phyloP scores from a whole-genome alignment of 2,329 filamentous ascomycete species.

The Neopestalotiopsis clavispora region DNA sequence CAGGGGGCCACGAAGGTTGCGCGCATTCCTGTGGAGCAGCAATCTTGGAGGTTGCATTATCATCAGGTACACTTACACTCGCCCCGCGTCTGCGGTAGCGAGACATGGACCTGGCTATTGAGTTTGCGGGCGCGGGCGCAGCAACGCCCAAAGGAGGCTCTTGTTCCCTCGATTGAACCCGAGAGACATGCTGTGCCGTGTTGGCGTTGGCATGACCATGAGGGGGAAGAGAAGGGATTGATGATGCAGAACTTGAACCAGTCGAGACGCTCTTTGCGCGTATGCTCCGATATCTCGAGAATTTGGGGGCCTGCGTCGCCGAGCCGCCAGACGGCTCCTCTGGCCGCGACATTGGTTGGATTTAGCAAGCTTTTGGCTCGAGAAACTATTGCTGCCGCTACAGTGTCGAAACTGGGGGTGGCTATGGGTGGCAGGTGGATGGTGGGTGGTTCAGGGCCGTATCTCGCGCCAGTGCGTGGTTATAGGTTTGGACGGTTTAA shows the following conservation, averaged over 20 bases:
- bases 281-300: conserved; percentile 40
- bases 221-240: conserved; percentile 6
- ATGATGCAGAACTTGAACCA: conserved; percentile 27
- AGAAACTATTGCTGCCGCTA: conserved; percentile 11
- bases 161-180: conserved; percentile 16
- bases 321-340: conserved; percentile 13
- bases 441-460: not conserved
- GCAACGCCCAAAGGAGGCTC: conserved; percentile 9
- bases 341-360: conserved; percentile 15
- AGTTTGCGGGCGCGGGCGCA: conserved; percentile 26
- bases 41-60: conserved; percentile 33
- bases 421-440: too few species aligned
- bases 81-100: conserved; percentile 36
- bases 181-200: conserved; percentile 21
- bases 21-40: conserved; percentile 15
- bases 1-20: conserved; percentile 27
- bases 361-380: conserved; percentile 2
- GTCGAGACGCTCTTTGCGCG: conserved; percentile 37
- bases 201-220: not conserved
- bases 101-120: conserved; percentile 39
- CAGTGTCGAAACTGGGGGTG: not conserved
- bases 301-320: conserved; percentile 27
- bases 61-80: conserved; percentile 31
- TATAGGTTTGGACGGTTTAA: not conserved
- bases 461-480: conserved; percentile 5